Evolutionary conservation across 352 stramenopile genomes (phyloP).

Genomic region (Blastocystis sp.): DNA sequence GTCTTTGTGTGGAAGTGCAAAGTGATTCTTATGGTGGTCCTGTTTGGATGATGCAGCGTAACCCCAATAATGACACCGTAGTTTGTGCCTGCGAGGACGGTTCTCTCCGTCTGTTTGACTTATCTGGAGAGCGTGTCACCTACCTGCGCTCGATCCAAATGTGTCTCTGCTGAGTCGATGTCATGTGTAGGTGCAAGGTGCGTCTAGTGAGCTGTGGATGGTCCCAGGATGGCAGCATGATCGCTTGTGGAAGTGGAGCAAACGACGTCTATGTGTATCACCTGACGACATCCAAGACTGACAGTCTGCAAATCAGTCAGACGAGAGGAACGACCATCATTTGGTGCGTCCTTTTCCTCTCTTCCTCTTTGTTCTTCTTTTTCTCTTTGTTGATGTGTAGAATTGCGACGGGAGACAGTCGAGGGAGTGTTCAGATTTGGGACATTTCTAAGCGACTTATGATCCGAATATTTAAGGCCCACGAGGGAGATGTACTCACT

Average conservation of each 20-base stretch:
- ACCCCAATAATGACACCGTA: background rate
- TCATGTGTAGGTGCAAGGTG: constrained; percentile 14
- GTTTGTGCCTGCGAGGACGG: constrained; percentile 47
- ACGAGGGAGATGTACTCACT: constrained; percentile 40
- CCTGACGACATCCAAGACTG: background rate
- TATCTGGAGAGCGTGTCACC: background rate
- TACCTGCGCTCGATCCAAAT: constrained; percentile 54
- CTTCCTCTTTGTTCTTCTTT: background rate
- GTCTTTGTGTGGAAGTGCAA: background rate
- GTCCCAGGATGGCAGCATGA: background rate
- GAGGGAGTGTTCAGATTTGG: constrained; percentile 37
- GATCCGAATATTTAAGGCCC: background rate
- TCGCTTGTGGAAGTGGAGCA: background rate
- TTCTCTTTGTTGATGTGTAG: background rate
- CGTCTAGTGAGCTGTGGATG: constrained; percentile 6
- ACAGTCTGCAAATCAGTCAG: background rate
- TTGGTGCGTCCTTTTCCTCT: constrained; percentile 2
- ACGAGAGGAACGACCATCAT: background rate
- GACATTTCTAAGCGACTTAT: background rate
- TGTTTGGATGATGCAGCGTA: constrained; percentile 2
- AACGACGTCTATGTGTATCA: background rate
- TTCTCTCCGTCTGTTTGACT: constrained; percentile 41
- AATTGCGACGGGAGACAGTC: constrained; percentile 1
- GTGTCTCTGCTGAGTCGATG: background rate
- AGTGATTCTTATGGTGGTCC: constrained; percentile 52